These are phyloP conservation scores for Fusarium verticillioides DNA, from an alignment of 2,329 filamentous ascomycete species.

Conservation along the genomic window DNA sequence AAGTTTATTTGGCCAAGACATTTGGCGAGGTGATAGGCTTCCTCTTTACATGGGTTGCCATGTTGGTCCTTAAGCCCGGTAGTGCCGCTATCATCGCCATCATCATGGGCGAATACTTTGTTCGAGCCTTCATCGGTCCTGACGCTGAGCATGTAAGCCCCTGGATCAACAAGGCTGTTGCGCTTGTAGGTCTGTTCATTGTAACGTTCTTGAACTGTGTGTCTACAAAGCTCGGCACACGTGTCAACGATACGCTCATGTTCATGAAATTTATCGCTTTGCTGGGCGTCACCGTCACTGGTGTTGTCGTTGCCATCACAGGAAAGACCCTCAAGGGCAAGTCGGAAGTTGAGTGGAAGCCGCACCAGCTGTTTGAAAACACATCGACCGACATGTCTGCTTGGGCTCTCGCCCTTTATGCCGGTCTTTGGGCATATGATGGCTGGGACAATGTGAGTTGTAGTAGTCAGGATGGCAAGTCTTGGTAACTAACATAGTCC, in stretches of 20 bases:
- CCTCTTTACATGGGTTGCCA: slow-evolving; percentile 95
- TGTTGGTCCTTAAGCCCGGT: slow-evolving; percentile 93
- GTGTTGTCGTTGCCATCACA: slow-evolving; percentile 88
- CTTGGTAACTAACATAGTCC: slow-evolving; percentile 34
- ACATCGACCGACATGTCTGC: slow-evolving; percentile 82
- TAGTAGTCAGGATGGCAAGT: not conserved
- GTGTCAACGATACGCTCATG: slow-evolving; percentile 93
- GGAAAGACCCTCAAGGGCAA: slow-evolving; percentile 81
- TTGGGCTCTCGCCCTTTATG: slow-evolving; percentile 95
- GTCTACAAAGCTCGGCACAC: slow-evolving; percentile 87
- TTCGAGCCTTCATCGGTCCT: slow-evolving; percentile 86
- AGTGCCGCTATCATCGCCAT: slow-evolving; percentile 95
- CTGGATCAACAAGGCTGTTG: slow-evolving; percentile 92
- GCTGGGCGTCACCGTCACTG: slow-evolving; percentile 85
- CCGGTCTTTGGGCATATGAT: slow-evolving; percentile 96
- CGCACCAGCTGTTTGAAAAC: slow-evolving; percentile 85
- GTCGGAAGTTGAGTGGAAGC: slow-evolving; percentile 87
- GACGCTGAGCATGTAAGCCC: slow-evolving; percentile 82
- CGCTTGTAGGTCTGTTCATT: slow-evolving; percentile 76
- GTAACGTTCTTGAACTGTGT: slow-evolving; percentile 91
- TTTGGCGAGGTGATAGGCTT: slow-evolving; percentile 95
- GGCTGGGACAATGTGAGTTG: slow-evolving; percentile 94
- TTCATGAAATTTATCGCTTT: slow-evolving; percentile 95
- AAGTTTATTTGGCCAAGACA: slow-evolving; percentile 95
- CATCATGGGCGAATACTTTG: slow-evolving; percentile 98